Conservation (phyloP, 1,284 basidiomycete genomes). For the Tylopilus sp. region DNA sequence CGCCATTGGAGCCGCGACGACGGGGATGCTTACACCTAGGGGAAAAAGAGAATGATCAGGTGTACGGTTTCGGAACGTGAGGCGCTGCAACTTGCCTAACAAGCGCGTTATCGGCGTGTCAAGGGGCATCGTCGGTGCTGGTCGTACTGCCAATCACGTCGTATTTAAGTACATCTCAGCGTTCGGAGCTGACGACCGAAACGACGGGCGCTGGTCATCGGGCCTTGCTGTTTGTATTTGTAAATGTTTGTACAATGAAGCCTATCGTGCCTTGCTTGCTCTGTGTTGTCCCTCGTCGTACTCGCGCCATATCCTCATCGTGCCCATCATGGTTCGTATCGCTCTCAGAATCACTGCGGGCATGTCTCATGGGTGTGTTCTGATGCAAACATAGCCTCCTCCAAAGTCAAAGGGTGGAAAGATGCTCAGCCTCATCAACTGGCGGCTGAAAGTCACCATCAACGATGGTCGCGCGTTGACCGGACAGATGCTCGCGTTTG, state of each 20-base stretch:
- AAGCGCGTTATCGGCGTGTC: slow-evolving; percentile 38
- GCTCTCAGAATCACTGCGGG: slow-evolving; percentile 7
- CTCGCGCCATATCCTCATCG: slow-evolving; percentile 27
- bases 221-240: slow-evolving; percentile 20
- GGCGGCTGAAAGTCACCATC: slow-evolving; percentile 95
- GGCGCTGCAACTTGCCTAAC: slow-evolving; percentile 25
- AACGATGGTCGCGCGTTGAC: slow-evolving; percentile 96
- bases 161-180: neutral
- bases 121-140: slow-evolving; percentile 21
- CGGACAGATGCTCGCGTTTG: slow-evolving; percentile 99
- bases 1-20: slow-evolving; percentile 67
- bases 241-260: slow-evolving; percentile 21
- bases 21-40: slow-evolving; percentile 51
- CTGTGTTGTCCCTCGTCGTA: slow-evolving; percentile 18
- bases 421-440: slow-evolving; percentile 98
- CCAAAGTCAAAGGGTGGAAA: slow-evolving; percentile 96
- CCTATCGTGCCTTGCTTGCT: slow-evolving; percentile 18
- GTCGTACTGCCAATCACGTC: neutral
- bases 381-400: slow-evolving; percentile 57
- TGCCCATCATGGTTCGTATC: slow-evolving; percentile 59
- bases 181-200: slow-evolving; percentile 8
- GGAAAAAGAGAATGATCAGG: neutral
- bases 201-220: slow-evolving; percentile 1
- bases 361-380: slow-evolving; percentile 2
- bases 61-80: neutral